Percentiles rank a stretch among this genome's conserved stretches.
Evolutionary conservation across 208 protist genomes (phyloP).

Genomic region (Leishmania gerbilli): DNA sequence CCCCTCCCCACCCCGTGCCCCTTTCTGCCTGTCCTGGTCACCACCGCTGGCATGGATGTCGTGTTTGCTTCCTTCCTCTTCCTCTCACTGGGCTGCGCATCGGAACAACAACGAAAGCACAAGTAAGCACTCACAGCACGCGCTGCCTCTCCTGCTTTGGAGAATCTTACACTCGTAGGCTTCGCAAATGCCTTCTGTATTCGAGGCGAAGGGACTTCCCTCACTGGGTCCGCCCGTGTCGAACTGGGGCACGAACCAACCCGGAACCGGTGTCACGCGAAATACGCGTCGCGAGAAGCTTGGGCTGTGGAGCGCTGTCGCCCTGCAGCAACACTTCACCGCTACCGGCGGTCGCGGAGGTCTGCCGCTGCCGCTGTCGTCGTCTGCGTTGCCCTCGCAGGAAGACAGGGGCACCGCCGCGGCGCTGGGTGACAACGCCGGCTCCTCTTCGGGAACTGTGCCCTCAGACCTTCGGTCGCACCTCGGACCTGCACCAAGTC

Average conservation of each 20-base stretch:
- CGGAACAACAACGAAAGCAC: neutral
- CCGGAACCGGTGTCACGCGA: neutral
- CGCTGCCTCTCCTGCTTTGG: neutral
- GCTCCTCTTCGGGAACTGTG: neutral
- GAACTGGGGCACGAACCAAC: slow-evolving; percentile 33
- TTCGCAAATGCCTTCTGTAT: neutral
- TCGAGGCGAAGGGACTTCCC: slow-evolving; percentile 25
- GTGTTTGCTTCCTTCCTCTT: neutral
- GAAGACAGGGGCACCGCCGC: neutral
- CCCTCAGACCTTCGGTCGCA: slow-evolving; percentile 10
- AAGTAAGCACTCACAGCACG: neutral
- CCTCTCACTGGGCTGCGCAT: neutral
- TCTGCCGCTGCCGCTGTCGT: slow-evolving; percentile 11
- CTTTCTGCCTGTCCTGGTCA: neutral
- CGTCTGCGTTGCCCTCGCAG: neutral
- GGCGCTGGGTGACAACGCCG: neutral
- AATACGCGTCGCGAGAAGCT: slow-evolving; percentile 55
- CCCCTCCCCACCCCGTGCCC: neutral
- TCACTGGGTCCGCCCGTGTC: slow-evolving; percentile 39
- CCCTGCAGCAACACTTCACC: slow-evolving; percentile 84
- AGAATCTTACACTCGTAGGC: neutral
- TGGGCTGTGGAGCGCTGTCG: slow-evolving; percentile 84
- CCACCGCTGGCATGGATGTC: neutral
- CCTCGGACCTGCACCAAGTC: slow-evolving; percentile 17
- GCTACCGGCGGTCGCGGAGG: slow-evolving; percentile 38